A percentile compares a stretch with the other conserved stretches of the same genome.
Evolutionary conservation across 352 stramenopile species (phyloP).

Genomic region (Phytophthora constricta): DNA sequence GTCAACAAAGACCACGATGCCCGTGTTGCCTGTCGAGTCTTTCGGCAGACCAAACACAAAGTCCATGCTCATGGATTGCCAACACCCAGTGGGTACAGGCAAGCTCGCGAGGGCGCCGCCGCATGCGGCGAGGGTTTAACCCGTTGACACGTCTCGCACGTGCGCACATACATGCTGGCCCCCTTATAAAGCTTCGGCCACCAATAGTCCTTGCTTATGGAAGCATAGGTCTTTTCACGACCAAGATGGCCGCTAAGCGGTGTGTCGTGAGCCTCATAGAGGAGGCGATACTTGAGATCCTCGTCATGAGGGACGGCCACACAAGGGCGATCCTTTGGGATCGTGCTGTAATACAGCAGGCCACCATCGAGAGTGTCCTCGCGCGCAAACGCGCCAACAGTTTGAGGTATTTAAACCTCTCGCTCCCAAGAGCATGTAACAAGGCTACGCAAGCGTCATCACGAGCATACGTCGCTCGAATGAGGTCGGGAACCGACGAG

Average conservation of each 20-base stretch:
- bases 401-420: not conserved
- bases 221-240: constrained; percentile 24
- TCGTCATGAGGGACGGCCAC: constrained; percentile 20
- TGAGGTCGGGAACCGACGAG: constrained; percentile 6
- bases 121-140: constrained; percentile 11
- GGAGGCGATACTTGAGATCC: constrained; percentile 22
- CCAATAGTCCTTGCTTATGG: constrained; percentile 5
- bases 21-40: constrained; percentile 13
- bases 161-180: constrained; percentile 18
- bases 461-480: constrained; percentile 1
- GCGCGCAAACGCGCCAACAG: constrained; percentile 1
- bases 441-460: not conserved
- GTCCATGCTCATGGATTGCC: constrained; percentile 30
- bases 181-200: constrained; percentile 31
- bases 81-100: constrained; percentile 20
- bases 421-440: constrained; percentile 1
- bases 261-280: constrained; percentile 16
- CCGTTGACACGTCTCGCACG: constrained; percentile 30
- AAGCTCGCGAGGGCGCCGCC: constrained; percentile 12
- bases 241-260: constrained; percentile 13
- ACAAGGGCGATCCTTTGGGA: not conserved
- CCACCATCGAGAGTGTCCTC: constrained; percentile 1
- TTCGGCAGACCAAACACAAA: constrained; percentile 27
- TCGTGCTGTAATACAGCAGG: constrained; percentile 15
- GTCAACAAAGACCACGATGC: constrained; percentile 30